Conservation (phyloP, 2,329 filamentous ascomycete genomes). For the Lachnellula hyalina region DNA sequence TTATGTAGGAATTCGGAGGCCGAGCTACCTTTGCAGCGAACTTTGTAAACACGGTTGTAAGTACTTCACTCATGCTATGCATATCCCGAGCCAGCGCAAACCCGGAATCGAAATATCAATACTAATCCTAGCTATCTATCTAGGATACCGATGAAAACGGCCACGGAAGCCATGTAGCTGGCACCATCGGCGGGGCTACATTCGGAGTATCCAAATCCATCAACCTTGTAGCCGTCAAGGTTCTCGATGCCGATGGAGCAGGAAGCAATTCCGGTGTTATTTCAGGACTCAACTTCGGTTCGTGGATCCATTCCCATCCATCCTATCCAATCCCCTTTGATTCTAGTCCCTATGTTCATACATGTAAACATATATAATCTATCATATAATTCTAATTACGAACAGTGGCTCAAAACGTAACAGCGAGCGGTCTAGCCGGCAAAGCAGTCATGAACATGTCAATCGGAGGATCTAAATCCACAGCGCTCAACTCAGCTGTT, state of each 20-base stretch:
- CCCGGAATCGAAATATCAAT: background rate
- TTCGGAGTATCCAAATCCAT: conserved; percentile 37
- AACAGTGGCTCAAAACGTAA: conserved; percentile 4
- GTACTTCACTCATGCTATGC: background rate
- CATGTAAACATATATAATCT: no score
- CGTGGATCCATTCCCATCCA: conserved; percentile 28
- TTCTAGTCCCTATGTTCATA: background rate
- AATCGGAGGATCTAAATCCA: conserved; percentile 26
- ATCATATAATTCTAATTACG: background rate
- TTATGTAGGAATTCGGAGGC: conserved; percentile 30
- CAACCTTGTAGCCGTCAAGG: conserved; percentile 35
- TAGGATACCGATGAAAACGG: conserved; percentile 35
- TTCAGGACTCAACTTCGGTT: conserved; percentile 46
- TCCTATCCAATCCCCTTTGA: background rate
- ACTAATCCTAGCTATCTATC: background rate
- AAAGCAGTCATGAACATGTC: conserved; percentile 36
- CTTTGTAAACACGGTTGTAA: conserved; percentile 20
- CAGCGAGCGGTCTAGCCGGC: conserved; percentile 26
- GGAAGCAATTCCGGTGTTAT: conserved; percentile 49
- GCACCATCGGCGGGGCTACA: conserved; percentile 35
- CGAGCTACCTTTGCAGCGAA: conserved; percentile 33
- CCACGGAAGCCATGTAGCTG: conserved; percentile 39
- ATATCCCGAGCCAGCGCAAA: no score
- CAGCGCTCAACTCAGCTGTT: conserved; percentile 27
- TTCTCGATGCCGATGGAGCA: conserved; percentile 32